Percentiles rank a stretch among this genome's conserved stretches.
These are phyloP conservation scores for Tetrahymena malaccensis DNA, from an alignment of 73 alveolate genomes.

Conservation along the genomic window DNA sequence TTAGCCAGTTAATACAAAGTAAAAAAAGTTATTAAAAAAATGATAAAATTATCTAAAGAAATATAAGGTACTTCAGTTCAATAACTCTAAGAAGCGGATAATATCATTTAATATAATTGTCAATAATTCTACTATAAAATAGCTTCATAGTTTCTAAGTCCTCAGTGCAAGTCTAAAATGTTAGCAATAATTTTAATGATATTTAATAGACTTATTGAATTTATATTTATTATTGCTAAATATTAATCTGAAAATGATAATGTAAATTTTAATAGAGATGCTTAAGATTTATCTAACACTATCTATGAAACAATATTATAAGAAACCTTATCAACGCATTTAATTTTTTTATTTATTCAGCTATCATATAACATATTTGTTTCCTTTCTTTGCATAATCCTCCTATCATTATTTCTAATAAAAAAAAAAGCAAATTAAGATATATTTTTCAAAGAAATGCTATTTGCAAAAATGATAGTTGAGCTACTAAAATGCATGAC, in stretches of 20 bases:
- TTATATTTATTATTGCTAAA: not conserved
- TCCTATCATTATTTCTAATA: not conserved
- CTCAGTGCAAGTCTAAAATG: not conserved
- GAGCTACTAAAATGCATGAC: not conserved
- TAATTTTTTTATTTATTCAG: not conserved
- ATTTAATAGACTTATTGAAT: not conserved
- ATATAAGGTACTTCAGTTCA: not conserved
- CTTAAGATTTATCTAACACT: not conserved
- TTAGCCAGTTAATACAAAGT: not conserved
- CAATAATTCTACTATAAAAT: not conserved
- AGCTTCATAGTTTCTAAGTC: not conserved
- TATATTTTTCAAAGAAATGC: not conserved
- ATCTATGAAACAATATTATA: not conserved
- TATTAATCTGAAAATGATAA: not conserved
- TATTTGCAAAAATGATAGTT: not conserved
- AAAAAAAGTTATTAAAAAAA: too few relatives aligned
- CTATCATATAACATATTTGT: too few relatives aligned
- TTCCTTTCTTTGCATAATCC: not conserved
- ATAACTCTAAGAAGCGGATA: not conserved
- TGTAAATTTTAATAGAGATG: not conserved
- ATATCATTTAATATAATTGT: too few relatives aligned
- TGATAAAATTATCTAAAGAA: not conserved
- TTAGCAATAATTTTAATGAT: not conserved
- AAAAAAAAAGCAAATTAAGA: not conserved
- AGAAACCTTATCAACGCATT: not conserved